phyloP scores from a whole-genome alignment of 352 stramenopile species.

The Phytophthora megakarya region DNA sequence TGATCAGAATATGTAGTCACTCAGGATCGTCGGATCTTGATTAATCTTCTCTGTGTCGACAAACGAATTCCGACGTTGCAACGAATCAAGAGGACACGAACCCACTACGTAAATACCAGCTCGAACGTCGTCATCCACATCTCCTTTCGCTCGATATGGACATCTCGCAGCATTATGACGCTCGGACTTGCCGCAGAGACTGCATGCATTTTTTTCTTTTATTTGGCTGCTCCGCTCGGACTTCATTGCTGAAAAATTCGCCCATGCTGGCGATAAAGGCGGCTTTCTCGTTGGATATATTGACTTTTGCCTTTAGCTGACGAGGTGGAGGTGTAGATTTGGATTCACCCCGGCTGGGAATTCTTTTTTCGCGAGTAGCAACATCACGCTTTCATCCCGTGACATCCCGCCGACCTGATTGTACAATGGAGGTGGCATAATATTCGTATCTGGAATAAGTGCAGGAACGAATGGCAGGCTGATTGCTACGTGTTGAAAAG shows the following conservation, averaged over 20 bases:
- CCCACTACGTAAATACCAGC: conserved; percentile 7
- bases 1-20: conserved; percentile 18
- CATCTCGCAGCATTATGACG: conserved; percentile 14
- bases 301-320: neutral
- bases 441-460: neutral
- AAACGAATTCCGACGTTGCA: neutral
- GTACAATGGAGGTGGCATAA: neutral
- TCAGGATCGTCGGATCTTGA: conserved; percentile 7
- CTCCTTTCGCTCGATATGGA: neutral
- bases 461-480: neutral
- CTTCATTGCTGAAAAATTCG: conserved; percentile 1
- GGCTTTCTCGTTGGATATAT: neutral
- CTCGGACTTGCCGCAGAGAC: conserved; percentile 1
- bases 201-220: conserved; percentile 11
- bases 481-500: neutral
- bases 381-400: neutral
- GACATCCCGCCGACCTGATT: conserved; percentile 2
- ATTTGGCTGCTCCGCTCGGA: neutral
- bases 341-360: conserved; percentile 1
- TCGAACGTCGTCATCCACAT: conserved; percentile 5
- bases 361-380: conserved; percentile 2
- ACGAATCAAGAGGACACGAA: conserved; percentile 1
- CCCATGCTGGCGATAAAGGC: neutral
- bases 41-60: no score
- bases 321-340: neutral